Evolutionary conservation across 805 yeast genomes (phyloP), one percentile per base, ranked within the genome.

Genomic region (Cyberlindnera misumaiensis): DNA sequence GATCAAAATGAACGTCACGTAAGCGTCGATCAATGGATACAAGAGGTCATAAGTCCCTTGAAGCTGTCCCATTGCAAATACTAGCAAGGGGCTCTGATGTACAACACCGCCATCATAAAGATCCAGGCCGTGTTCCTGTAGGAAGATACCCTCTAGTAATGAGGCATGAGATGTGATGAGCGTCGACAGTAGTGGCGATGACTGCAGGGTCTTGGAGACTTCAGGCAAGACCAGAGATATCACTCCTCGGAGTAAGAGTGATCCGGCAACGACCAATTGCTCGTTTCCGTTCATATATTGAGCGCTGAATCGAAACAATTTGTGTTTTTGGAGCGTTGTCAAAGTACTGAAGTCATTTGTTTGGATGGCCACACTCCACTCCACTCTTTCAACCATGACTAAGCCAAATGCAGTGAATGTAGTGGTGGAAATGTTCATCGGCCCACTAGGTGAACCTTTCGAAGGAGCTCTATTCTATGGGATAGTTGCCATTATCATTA

Each of bases 61-160:
- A 1, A 46, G 28, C 10, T 70, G 27, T 11, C 36, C 63, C 53
- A 81, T 67, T 2, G 76, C 42, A 3, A 68, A 62, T 27, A 86
- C 69, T 16, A 90, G 52, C 14, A 88, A 55, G 4, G 96, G 96
- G 3, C 95, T 78, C 49, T 87, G 95, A 59, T 87, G 90, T 27
- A 82, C 81, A 13, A 88, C 77, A 17, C 94, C 94, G 9, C 97
- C 96, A 44, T 76, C 76, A 52, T 87, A 90, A 8, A 87, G 77
- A 34, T 78, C 70, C 36, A 83, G 65, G 15, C 68, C 69, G 49
- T 78, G 72, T 3, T 66, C 56, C 39, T 75, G 60, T 36, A 84
- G 68, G 48, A 72, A 84, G 10, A 83, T 62, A 11, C 89, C 89
- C 55, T 83, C 94, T 48, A 68, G 60, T 30, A 84, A 55, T 29